A percentile compares a stretch with the other conserved stretches of the same genome.
Evolutionary conservation across 805 yeast species (phyloP).

Genomic region (Saturnispora kantuleensis): DNA sequence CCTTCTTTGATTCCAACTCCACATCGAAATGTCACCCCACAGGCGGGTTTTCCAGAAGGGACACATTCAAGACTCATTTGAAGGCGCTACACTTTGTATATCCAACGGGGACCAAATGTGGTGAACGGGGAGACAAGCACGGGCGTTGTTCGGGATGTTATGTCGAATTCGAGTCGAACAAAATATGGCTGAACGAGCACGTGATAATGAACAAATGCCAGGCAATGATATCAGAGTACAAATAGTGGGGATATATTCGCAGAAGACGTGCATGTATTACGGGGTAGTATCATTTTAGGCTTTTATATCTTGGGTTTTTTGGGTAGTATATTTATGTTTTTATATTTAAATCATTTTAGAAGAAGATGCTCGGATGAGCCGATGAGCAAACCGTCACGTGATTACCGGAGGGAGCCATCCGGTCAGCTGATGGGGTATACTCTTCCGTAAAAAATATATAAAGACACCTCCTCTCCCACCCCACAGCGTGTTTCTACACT

Average conservation of each 20-base stretch:
- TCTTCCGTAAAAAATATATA: no score
- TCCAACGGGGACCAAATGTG: constrained; percentile 44
- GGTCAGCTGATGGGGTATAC: no score
- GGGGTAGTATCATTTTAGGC: neutral
- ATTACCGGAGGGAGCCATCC: no score
- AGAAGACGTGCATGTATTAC: neutral
- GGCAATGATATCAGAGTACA: constrained; percentile 20
- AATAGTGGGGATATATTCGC: constrained; percentile 4
- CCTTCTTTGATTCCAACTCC: constrained; percentile 31
- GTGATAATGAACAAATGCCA: constrained; percentile 41
- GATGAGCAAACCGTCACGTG: neutral
- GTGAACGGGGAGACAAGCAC: constrained; percentile 31
- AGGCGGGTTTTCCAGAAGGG: constrained; percentile 52
- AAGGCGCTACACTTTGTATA: constrained; percentile 48
- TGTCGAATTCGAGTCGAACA: constrained; percentile 36
- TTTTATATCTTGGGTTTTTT: neutral
- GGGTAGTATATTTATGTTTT: no score
- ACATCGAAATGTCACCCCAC: constrained; percentile 40
- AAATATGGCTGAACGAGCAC: constrained; percentile 43
- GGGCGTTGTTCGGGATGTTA: constrained; percentile 51
- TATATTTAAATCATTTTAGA: neutral
- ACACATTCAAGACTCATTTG: constrained; percentile 49
- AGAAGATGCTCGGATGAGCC: neutral
- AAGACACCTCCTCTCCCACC: no score
- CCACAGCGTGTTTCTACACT: no score